phyloP scores from a whole-genome alignment of 2,329 filamentous ascomycete species.

The Epicoccum nigrum region DNA sequence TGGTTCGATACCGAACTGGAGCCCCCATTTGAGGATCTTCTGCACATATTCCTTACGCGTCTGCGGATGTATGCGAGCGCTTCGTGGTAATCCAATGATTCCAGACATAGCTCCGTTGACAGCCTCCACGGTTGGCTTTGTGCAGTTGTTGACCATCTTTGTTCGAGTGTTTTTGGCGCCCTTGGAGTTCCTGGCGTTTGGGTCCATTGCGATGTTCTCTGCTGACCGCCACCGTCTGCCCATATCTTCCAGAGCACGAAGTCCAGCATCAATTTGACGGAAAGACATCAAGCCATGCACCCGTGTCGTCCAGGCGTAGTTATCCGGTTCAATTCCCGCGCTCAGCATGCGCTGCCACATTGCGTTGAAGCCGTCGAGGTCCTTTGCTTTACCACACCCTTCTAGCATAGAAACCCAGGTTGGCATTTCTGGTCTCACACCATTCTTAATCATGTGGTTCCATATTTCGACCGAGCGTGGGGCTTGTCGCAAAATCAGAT shows the following conservation, averaged over 20 bases:
- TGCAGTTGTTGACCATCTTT: slow-evolving; percentile 49
- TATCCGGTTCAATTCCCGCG: slow-evolving; percentile 67
- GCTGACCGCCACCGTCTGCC: slow-evolving; percentile 61
- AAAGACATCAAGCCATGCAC: slow-evolving; percentile 69
- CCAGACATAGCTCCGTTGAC: slow-evolving; percentile 75
- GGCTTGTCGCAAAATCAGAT: slow-evolving; percentile 52
- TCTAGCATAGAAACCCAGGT: slow-evolving; percentile 78
- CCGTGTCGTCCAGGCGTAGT: slow-evolving; percentile 71
- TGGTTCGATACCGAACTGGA: slow-evolving; percentile 53
- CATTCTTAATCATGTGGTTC: slow-evolving; percentile 62
- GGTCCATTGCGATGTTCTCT: slow-evolving; percentile 27
- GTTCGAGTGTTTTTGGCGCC: slow-evolving; percentile 18
- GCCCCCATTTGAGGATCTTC: slow-evolving; percentile 51
- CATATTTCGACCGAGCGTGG: slow-evolving; percentile 60
- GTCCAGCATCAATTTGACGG: slow-evolving; percentile 60
- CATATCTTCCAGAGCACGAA: slow-evolving; percentile 72
- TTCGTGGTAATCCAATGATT: slow-evolving; percentile 54
- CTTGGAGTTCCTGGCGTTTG: slow-evolving; percentile 14
- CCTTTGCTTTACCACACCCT: slow-evolving; percentile 68
- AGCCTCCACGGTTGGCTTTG: slow-evolving; percentile 66
- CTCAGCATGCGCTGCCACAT: slow-evolving; percentile 70
- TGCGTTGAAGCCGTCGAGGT: slow-evolving; percentile 64
- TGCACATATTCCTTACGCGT: slow-evolving; percentile 46
- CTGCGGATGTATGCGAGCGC: slow-evolving; percentile 45
- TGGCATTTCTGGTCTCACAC: slow-evolving; percentile 63